Evolutionary conservation across 108 stramenopile genomes (phyloP).

Genomic region (Nannochloropsis oceanica): DNA sequence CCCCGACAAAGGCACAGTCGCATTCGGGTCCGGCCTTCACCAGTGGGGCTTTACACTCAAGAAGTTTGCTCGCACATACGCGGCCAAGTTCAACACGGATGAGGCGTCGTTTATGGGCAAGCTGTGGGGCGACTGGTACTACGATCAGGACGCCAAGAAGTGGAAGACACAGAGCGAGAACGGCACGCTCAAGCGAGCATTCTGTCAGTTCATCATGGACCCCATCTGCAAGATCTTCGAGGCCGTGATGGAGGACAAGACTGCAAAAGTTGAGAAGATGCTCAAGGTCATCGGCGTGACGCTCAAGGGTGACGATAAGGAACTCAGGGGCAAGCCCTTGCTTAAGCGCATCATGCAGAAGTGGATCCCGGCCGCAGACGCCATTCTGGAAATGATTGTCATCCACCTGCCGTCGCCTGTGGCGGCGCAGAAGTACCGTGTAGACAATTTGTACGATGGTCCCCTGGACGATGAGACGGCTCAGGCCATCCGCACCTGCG

Average conservation of each 20-base stretch:
- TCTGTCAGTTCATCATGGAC: conserved; percentile 97
- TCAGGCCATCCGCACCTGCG: conserved; percentile 91
- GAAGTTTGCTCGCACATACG: conserved; percentile 96
- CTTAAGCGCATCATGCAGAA: conserved; percentile 99
- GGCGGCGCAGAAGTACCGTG: conserved; percentile 91
- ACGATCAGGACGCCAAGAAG: conserved; percentile 53
- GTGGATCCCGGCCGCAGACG: conserved; percentile 99
- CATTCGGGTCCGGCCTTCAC: conserved; percentile 99
- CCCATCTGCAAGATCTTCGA: conserved; percentile 96
- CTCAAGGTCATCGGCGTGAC: conserved; percentile 93
- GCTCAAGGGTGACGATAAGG: conserved; percentile 87
- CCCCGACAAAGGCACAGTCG: conserved; percentile 94
- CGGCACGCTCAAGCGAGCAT: conserved; percentile 84
- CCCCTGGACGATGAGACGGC: conserved; percentile 96
- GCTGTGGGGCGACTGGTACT: conserved; percentile 99
- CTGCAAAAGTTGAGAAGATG: conserved; percentile 96
- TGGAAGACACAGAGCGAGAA: conserved; percentile 56
- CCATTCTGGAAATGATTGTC: conserved; percentile 99
- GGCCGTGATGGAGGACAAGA: conserved; percentile 96
- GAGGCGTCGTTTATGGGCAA: conserved; percentile 96
- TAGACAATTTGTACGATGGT: conserved; percentile 92
- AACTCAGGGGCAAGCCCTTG: conserved; percentile 88
- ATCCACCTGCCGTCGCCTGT: conserved; percentile 96
- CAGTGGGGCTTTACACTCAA: conserved; percentile 99
- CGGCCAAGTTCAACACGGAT: conserved; percentile 88